phyloP scores from a whole-genome alignment of 192 early-diverging fungal species.

The Chytriomyces sp. region DNA sequence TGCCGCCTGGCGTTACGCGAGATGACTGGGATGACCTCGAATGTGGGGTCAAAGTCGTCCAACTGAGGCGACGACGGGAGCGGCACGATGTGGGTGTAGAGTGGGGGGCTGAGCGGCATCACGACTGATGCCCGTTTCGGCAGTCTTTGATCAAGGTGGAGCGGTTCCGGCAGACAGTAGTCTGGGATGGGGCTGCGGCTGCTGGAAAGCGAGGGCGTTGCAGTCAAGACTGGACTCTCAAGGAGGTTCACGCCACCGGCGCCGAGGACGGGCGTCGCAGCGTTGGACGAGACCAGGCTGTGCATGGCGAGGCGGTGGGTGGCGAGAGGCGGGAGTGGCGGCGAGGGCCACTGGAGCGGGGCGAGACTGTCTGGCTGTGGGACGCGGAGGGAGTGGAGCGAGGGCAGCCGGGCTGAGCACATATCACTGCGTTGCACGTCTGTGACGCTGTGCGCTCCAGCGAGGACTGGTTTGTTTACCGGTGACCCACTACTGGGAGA shows the following conservation, averaged over 20 bases:
- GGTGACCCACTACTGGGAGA: too few species aligned
- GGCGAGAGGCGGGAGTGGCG: neutral
- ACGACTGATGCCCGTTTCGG: too few species aligned
- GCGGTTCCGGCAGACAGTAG: neutral
- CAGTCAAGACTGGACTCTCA: neutral
- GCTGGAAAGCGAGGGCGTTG: neutral
- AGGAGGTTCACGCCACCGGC: constrained; percentile 13
- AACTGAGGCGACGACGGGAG: neutral
- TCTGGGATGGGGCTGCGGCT: neutral
- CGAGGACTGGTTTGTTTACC: too few species aligned
- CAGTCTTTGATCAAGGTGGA: too few species aligned
- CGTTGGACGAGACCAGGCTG: too few species aligned
- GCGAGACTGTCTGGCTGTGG: too few species aligned
- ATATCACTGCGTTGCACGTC: too few species aligned
- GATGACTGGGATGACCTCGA: neutral
- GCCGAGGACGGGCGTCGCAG: neutral
- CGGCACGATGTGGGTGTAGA: neutral
- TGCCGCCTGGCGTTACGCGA: neutral
- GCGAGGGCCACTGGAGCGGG: neutral
- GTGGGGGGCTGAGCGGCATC: too few species aligned
- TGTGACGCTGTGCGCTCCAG: too few species aligned
- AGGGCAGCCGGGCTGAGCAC: too few species aligned
- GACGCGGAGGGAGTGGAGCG: too few species aligned
- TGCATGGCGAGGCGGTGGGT: neutral
- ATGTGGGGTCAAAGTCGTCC: neutral